Base-by-base conservation (phyloP, 164 flowering plant genomes). In the grape (Vitis vinifera) region DNA sequence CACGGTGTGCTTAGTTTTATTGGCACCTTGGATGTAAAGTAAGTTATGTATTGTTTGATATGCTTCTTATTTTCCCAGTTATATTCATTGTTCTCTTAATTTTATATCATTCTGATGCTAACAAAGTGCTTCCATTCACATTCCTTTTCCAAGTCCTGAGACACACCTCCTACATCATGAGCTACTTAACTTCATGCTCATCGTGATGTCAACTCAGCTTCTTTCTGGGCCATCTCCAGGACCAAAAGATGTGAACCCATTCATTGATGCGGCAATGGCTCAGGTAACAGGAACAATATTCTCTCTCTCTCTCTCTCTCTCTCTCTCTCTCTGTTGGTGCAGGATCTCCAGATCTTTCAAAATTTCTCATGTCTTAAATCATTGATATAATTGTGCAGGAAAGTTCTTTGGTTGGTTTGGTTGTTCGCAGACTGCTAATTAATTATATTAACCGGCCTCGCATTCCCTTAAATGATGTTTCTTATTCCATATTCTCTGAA, bases 131-230 rank as follows among this genome's bases (percentile, higher is more conserved):
- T 37, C 4, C 44, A 37, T 37, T 37, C 44, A 37, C 8, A 6
- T 57, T 75, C 71, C 65, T 65, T 10, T 73, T 70, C 63, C 78
- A 71, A 91, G 99, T 79, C 75, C 93, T 66, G 67, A 73, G 29
- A 88, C 96, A 9, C 90, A 82, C 69, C 83, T 82, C 68, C 84
- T 95, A 65, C 99, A 95, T 78, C 83, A 83, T 74, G 99, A 93
- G 75, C 85, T 93, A 80, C 91, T 93, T 73, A 86, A 88, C 78
- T 93, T 95, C 77, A 80, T 89, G 91, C 83, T 95, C 59, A 86
- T 89, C 69, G 87, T 97, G 53, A 88, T 93, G 93, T 93, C 99
- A 60, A 93, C 97, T 78, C 99, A 95, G 76, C 97, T 95, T 80
- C 87, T 84, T 60, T 82, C 89, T 74, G 97, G 91, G 63, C 96